phyloP scores from a whole-genome alignment of 2,329 filamentous ascomycete genomes.

The Piedraia hortae region DNA sequence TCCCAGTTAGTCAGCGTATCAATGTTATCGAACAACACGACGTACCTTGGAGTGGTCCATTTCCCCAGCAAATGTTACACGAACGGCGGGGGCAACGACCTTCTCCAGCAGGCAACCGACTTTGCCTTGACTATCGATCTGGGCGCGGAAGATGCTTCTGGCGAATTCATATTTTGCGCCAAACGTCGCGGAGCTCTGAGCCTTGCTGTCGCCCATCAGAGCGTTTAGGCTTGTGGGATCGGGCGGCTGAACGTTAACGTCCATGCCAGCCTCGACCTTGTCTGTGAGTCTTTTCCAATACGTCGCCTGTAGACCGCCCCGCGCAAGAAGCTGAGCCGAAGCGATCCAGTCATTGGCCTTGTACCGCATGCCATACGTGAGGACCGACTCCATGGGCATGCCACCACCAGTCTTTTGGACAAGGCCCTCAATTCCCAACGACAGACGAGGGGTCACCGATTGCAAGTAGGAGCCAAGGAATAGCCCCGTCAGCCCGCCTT shows the following conservation, averaged over 20 bases:
- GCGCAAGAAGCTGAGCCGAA: conserved; percentile 65
- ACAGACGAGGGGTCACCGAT: conserved; percentile 61
- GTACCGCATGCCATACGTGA: conserved; percentile 81
- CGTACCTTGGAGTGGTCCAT: conserved; percentile 87
- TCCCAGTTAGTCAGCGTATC: conserved; percentile 1
- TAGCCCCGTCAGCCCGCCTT: conserved; percentile 82
- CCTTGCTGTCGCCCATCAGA: conserved; percentile 49
- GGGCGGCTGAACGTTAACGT: conserved; percentile 67
- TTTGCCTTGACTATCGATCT: conserved; percentile 87
- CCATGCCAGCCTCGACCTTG: conserved; percentile 85
- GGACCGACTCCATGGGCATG: conserved; percentile 65
- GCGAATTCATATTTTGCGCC: conserved; percentile 97
- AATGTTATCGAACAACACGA: conserved; percentile 5
- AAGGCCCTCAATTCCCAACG: conserved; percentile 72
- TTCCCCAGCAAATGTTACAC: conserved; percentile 84
- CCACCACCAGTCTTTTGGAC: conserved; percentile 72
- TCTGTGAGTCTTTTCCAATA: conserved; percentile 89
- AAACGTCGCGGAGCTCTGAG: conserved; percentile 72
- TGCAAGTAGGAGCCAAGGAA: conserved; percentile 91
- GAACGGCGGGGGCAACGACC: conserved; percentile 74
- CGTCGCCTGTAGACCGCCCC: conserved; percentile 65
- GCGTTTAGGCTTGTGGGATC: conserved; percentile 26
- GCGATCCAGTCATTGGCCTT: conserved; percentile 81
- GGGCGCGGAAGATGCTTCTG: conserved; percentile 80
- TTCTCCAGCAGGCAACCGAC: conserved; percentile 83